Evolutionary conservation across 1,284 basidiomycete genomes (phyloP), one percentile per base, ranked within the genome.

Genomic region (Mycena sp.): DNA sequence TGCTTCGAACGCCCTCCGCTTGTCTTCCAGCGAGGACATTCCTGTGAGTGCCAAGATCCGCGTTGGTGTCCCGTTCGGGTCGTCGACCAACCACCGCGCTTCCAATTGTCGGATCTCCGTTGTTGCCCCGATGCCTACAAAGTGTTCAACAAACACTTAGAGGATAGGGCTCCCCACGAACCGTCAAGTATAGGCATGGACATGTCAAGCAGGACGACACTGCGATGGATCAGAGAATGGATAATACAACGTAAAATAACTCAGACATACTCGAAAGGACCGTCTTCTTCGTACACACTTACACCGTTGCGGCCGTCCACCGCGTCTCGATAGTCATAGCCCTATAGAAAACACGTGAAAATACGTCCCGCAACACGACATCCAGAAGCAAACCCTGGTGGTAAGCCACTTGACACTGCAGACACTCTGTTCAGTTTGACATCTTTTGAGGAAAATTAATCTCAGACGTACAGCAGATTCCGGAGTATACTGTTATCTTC

Each of bases 171-270:
- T n/a, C 4, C 14, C n/a, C 56, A 38, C 46, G 64, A 70, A 85
- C 92, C 96, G 74, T 98, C 95, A 65, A 98, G 86, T 23, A 95
- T 78, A 0, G 95, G 96, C 96, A 98, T 98, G 0, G 93, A 95
- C 52, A 98, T 80, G 76, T 98, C 96, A 71, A 98, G 82, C 25
- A 97, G 83, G 41, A 96, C 88, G 40, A 96, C 87, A 66, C 93
- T 95, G 67, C 10, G 55, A 61, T 32, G 43, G 23, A 38, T 58
- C 28, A 58, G 58, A 53, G 28, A 46, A 48, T 44, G 43, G 38
- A n/a, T 43, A 35, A 57, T 38, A 48, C 28, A 16, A 23, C 14
- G 14, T 29, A 43, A 43, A 62, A 14, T 26, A 30, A 2, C 6
- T 25, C 25, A 16, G 6, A 82, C 91, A 70, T 74, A 95, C 94